Evolutionary conservation across 345 rosid species (phyloP), one percentile per base, ranked within the genome.

Genomic region (Eucalyptus brandiana): DNA sequence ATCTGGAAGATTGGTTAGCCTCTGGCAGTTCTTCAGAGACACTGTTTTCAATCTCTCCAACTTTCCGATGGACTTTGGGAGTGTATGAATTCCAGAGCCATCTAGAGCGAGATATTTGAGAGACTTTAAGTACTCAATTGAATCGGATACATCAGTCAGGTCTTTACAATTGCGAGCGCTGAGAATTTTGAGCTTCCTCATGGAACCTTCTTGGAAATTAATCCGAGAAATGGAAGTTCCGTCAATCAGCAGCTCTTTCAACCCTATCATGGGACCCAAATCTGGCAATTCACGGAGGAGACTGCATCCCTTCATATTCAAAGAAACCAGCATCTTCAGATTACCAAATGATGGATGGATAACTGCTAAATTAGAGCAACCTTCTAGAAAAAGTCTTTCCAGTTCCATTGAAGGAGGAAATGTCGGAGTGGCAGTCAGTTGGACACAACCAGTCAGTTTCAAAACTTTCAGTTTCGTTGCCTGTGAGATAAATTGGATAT

Each of bases 51-150:
- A n/a, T n/a, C n/a, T n/a, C n/a, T n/a, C n/a, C n/a, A n/a, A n/a
- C n/a, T n/a, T n/a, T n/a, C n/a, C n/a, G n/a, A n/a, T n/a, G n/a
- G n/a, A n/a, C n/a, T n/a, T n/a, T n/a, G n/a, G n/a, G n/a, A n/a
- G n/a, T n/a, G n/a, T n/a, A n/a, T n/a, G n/a, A n/a, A 45, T 9
- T 45, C 1, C 10, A 1, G 47, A 1, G 47, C 12, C 0, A 4
- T 87, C 81, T 12, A 87, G n/a, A 21, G 49, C 23, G 4, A 87
- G 51, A 6, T 87, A 0, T 2, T 16, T 21, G 16, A 87, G 80
- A 87, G 81, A 87, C 26, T 67, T 9, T 21, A 87, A 87, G 40
- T 9, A 50, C 6, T 7, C 2, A 11, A 62, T 17, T 0, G 49
- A 48, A 8, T 69, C 30, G 2, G 89, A 81, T 44, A 88, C 11